Evolutionary conservation across 164 flowering plant species (phyloP), one percentile per base, ranked within the genome.

Genomic region (Echeveria elegans): DNA sequence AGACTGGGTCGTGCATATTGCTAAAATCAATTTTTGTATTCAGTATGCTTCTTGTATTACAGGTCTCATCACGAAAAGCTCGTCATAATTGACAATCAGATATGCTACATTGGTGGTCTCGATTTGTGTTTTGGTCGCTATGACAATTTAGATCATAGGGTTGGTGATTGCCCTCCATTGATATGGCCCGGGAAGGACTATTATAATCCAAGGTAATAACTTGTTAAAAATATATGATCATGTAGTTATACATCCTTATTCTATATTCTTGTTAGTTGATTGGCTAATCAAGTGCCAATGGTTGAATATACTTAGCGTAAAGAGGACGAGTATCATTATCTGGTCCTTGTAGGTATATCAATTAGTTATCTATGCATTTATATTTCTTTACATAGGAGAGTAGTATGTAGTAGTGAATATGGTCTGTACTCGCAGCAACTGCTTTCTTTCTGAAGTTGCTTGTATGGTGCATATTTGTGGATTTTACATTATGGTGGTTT

Each of bases 11-110:
- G 23, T 59, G 16, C 11, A 21, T 28, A 56, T 56, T 50, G 56
- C 4, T n/a, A 15, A 26, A 56, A 28, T 14, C 6, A 28, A 28
- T 52, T 2, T 24, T 11, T 56, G 19, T 56, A 56, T 26, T 56
- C 32, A 26, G 28, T 28, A 11, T 56, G 14, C 18, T 56, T 28
- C 61, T 29, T 28, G 7, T 34, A 34, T 56, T 29, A 63, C 68
- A 95, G 99, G 99, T 95, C 99, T 66, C 99, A 95, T 75, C 99
- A 95, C 83, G 99, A 95, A 81, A 95, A 95, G 74, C 81, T 92
- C 72, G 97, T 95, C 71, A 92, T 95, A 70, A 87, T 95, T 80
- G 99, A 95, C 78, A 52, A 90, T 70, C 88, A 82, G 16, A 77
- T 95, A 66, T 92, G 97, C 80, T 95, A 83, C 76, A 80, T 95